A percentile compares a stretch with the other conserved stretches of the same genome.
These are phyloP conservation scores for Quercus wislizeni DNA, from an alignment of 306 rosid species.

Conservation along the genomic window DNA sequence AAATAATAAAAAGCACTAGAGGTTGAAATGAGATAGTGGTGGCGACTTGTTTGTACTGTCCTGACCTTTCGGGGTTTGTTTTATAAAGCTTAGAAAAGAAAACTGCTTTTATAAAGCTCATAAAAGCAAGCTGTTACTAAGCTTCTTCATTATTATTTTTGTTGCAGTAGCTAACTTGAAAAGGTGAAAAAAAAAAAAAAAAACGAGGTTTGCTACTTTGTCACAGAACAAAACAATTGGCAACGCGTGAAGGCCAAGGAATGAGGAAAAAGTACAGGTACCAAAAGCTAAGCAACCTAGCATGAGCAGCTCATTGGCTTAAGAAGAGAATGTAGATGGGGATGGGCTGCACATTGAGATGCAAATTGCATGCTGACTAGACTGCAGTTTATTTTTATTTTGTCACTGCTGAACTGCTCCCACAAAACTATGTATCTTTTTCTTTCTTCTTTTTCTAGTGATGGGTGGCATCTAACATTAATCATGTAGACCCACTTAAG, in stretches of 20 bases:
- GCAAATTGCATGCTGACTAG: slow-evolving; percentile 23
- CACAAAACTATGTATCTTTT: background rate
- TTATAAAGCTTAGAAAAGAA: background rate
- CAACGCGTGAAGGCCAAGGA: background rate
- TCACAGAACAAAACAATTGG: background rate
- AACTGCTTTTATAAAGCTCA: background rate
- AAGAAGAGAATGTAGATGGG: slow-evolving; percentile 1
- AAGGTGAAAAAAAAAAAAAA: background rate
- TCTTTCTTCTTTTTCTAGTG: background rate
- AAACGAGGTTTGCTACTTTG: background rate
- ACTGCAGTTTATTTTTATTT: background rate
- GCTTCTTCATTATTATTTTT: background rate
- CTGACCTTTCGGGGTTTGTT: background rate
- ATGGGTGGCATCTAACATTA: background rate
- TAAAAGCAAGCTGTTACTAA: background rate
- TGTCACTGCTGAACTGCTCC: slow-evolving; percentile 7
- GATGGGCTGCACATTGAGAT: slow-evolving; percentile 26
- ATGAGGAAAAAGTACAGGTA: slow-evolving; percentile 2
- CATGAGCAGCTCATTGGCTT: slow-evolving; percentile 32
- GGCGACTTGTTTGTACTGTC: background rate
- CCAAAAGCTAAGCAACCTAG: slow-evolving; percentile 13
- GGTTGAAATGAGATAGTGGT: background rate
- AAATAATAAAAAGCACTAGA: background rate
- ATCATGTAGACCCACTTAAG: no score
- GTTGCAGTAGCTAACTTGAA: background rate